phyloP scores from a whole-genome alignment of 306 rosid species.

The Calophaca sinica region DNA sequence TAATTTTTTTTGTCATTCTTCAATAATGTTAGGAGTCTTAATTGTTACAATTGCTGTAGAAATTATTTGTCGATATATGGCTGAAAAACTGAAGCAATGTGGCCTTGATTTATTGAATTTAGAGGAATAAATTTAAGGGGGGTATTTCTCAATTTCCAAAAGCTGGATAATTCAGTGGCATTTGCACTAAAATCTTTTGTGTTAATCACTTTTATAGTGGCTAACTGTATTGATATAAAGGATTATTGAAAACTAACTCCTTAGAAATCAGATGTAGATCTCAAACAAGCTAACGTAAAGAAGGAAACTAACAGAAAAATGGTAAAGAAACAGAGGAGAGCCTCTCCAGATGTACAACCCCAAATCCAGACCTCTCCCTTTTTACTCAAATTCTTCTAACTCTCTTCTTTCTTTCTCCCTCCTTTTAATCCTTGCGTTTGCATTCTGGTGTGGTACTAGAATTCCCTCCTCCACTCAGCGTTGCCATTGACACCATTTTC shows the following conservation, averaged over 20 bases:
- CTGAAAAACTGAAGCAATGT: not conserved
- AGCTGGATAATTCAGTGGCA: not conserved
- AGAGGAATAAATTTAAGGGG: not conserved
- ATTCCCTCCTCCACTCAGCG: no score
- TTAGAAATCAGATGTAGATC: not conserved
- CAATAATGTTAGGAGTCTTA: not conserved
- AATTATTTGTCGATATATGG: no score
- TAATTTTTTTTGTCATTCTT: not conserved
- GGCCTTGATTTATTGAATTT: no score
- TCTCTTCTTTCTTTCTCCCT: no score
- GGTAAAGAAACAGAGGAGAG: not conserved
- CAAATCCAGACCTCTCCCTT: not conserved
- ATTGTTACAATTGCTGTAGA: not conserved
- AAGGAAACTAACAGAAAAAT: not conserved
- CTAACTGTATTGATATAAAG: not conserved
- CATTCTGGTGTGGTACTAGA: no score
- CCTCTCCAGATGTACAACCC: not conserved
- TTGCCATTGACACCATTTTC: no score
- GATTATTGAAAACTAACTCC: not conserved
- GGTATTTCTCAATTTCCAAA: not conserved
- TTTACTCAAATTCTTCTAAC: no score
- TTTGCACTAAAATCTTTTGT: no score
- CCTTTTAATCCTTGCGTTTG: no score
- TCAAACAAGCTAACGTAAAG: not conserved
- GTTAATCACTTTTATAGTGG: no score